Evolutionary conservation across 352 stramenopile species (phyloP).

Genomic region (Globisporangium ultimum): DNA sequence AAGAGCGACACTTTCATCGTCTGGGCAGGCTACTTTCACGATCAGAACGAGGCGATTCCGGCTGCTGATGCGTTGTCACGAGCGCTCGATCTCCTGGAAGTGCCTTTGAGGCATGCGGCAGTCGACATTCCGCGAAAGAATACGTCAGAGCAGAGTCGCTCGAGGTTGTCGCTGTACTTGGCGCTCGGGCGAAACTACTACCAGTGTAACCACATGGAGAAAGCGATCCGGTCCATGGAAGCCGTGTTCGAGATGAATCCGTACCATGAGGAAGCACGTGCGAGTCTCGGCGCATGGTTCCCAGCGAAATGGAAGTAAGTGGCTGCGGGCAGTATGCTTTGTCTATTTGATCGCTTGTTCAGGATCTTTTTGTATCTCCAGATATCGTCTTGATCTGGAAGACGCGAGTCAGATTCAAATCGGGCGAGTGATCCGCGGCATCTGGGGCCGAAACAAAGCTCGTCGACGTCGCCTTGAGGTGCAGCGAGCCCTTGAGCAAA

Average conservation of each 20-base stretch:
- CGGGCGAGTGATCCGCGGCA: slow-evolving; percentile 48
- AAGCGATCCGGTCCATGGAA: slow-evolving; percentile 68
- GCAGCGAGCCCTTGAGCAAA: slow-evolving; percentile 20
- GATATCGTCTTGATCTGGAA: slow-evolving; percentile 59
- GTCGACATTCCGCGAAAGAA: not conserved
- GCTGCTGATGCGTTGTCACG: slow-evolving; percentile 47
- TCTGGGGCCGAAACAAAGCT: slow-evolving; percentile 44
- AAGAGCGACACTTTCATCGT: slow-evolving; percentile 41
- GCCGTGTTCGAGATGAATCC: slow-evolving; percentile 53
- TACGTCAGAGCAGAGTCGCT: slow-evolving; percentile 17
- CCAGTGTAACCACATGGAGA: slow-evolving; percentile 77
- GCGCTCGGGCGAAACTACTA: slow-evolving; percentile 65
- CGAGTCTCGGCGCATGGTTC: slow-evolving; percentile 56
- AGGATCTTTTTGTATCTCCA: slow-evolving; percentile 5
- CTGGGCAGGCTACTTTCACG: slow-evolving; percentile 49
- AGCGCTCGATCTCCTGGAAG: slow-evolving; percentile 48
- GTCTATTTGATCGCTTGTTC: not conserved
- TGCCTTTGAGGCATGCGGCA: not conserved
- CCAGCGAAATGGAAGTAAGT: slow-evolving; percentile 69
- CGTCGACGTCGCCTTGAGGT: slow-evolving; percentile 14
- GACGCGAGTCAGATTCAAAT: slow-evolving; percentile 69
- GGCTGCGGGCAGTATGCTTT: not conserved
- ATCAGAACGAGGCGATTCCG: slow-evolving; percentile 36
- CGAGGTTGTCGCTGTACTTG: slow-evolving; percentile 44
- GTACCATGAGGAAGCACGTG: slow-evolving; percentile 52